Conservation (phyloP, 1,284 basidiomycete species). For the Ceratobasidium sp. region DNA sequence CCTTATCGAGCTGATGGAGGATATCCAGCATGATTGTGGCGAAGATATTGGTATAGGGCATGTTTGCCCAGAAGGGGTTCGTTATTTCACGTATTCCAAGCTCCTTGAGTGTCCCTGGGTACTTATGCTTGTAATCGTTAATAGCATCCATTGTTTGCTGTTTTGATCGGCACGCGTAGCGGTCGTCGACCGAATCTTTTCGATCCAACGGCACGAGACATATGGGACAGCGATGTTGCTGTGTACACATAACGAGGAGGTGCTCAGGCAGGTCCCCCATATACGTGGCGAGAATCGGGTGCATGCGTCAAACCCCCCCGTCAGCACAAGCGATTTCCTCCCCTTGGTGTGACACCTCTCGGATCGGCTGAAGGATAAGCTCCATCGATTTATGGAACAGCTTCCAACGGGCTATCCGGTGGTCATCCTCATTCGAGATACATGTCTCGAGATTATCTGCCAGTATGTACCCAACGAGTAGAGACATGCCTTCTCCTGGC, state of each 20-base stretch:
- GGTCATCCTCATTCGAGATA: not conserved
- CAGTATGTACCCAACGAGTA: slow-evolving; percentile 41
- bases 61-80: slow-evolving; percentile 47
- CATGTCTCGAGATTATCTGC: not conserved
- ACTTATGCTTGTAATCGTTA: not conserved
- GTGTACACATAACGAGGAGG: slow-evolving; percentile 40
- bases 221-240: slow-evolving; percentile 21
- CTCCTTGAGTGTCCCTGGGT: not conserved
- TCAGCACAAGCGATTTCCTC: slow-evolving; percentile 42
- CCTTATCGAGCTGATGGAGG: slow-evolving; percentile 50
- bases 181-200: not conserved
- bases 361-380: slow-evolving; percentile 41
- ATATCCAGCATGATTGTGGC: slow-evolving; percentile 48
- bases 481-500: not conserved
- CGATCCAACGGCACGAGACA: not conserved
- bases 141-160: not conserved
- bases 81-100: not conserved
- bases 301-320: slow-evolving; percentile 20
- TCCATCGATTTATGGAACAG: slow-evolving; percentile 45
- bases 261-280: slow-evolving; percentile 46
- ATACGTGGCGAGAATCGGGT: slow-evolving; percentile 45
- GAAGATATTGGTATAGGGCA: slow-evolving; percentile 19
- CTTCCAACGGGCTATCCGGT: slow-evolving; percentile 5
- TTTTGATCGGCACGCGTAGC: not conserved
- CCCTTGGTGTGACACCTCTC: slow-evolving; percentile 34